Evolutionary conservation across 192 early-diverging fungal species (phyloP), one percentile per base, ranked within the genome.

Genomic region (Coemansia sp.): DNA sequence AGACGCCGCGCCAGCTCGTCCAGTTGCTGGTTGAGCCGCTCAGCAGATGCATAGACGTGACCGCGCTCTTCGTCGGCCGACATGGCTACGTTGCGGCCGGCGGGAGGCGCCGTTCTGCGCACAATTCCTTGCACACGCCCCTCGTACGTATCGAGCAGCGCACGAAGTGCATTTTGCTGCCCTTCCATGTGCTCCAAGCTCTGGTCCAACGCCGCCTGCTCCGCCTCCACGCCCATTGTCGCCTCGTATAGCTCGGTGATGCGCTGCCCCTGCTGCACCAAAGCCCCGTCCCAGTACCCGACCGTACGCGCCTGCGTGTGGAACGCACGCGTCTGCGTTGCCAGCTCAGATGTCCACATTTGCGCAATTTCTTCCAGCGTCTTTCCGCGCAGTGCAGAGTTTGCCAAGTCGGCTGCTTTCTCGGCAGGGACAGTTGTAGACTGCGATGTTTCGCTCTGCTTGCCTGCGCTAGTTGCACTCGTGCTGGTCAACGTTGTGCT

Each of bases 351-450:
- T 15, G 89, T 92, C 97, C 97, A 98, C 78, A 88, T 86, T 43
- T 92, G 89, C 35, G 94, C 71, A 49, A 98, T 92, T 62, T 95
- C 94, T 61, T 94, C 92, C 78, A 98, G 83, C 23, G 91, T 94
- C 77, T 90, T 94, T 58, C 71, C 71, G 12, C 71, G 76, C 39
- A 79, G 58, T 39, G 71, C 76, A 0, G 71, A 57, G 38, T 79
- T 79, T 0, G 66, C 71, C 41, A 79, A 43, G 5, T 66, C 63
- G 0, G 68, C 58, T 15, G 71, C 88, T 89, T 66, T 93, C 41
- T 43, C 41, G 41, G 12, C 8, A 6, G 29, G 5, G 0, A 32
- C 29, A 6, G 29, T 6, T n/a, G 41, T 3, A 11, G 41, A 11
- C 41, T 43, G 29, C 29, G 29, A 32, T 32, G 29, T 6, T 88